Base-by-base conservation (phyloP, 2,329 filamentous ascomycete genomes). In the Penicillium polonicum region DNA sequence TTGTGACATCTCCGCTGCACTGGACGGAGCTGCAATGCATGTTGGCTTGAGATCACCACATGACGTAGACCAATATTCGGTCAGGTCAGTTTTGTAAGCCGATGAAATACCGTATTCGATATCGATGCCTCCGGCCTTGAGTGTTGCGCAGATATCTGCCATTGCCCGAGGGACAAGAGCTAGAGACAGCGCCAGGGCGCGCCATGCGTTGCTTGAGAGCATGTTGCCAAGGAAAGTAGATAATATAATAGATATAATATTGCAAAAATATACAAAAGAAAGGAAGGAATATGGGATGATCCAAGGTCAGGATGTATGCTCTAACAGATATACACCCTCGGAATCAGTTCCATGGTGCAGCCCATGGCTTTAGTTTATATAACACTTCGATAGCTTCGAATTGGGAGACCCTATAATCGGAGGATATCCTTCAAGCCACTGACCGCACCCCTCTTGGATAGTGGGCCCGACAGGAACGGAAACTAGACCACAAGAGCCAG, bases 1-100 rank as follows among this genome's bases (percentile, higher is more conserved):
- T 10, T 76, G 74, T 0, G 82, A 76, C 38, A 86, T 82, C 64
- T 86, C 81, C 17, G 78, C 70, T 0, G 78, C 73, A 35, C 75
- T 82, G 13, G 73, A 73, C 2, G 82, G 82, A 42, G 76, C 74
- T 46, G 82, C 72, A 52, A 80, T 79, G 59, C 80, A 83, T 50
- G 72, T 73, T 6, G 80, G 80, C 42, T 65, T 67, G 27, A 81
- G 72, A 42, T 74, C 73, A 17, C 75, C 69, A 55, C 78, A 78
- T 21, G 71, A 68, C 2, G 74, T 74, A 3, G 80, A 82, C 79
- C 79, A 81, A 67, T 81, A 81, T 23, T 79, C 68, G 8, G 65
- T 68, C 61, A 79, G 68, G 44, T 78, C 77, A 2, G 50, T 50
- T 10, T 62, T 68, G 61, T 80, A 81, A 15, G 65, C 63, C 8